Percentiles rank a stretch among this genome's conserved stretches.
phyloP scores from a whole-genome alignment of 1,139 yeast species.

The Torulaspora globosa region DNA sequence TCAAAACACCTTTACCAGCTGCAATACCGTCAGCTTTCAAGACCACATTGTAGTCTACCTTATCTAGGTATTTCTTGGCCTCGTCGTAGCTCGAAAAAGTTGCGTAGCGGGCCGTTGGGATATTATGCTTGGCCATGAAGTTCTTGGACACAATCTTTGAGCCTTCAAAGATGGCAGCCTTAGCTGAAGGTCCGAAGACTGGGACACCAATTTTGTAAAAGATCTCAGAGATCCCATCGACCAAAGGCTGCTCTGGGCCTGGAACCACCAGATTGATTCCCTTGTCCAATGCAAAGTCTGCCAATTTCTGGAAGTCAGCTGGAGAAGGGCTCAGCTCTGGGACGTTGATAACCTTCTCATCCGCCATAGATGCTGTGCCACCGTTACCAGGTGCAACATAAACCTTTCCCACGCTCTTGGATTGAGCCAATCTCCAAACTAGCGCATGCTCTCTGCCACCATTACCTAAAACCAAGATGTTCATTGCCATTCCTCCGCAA shows the following conservation, averaged over 20 bases:
- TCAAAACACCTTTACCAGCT: constrained; percentile 97
- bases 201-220: constrained; percentile 82
- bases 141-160: constrained; percentile 92
- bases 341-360: constrained; percentile 63
- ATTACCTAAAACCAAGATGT: constrained; percentile 84
- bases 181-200: constrained; percentile 89
- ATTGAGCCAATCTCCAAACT: constrained; percentile 85
- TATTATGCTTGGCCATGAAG: constrained; percentile 85
- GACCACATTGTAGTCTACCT: constrained; percentile 72
- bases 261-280: constrained; percentile 77
- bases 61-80: constrained; percentile 66
- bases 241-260: constrained; percentile 99
- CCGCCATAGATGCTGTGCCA: constrained; percentile 58
- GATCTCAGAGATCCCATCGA: constrained; percentile 77
- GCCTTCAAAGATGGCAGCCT: constrained; percentile 95
- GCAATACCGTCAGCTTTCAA: constrained; percentile 98
- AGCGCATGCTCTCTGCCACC: constrained; percentile 99
- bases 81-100: constrained; percentile 72
- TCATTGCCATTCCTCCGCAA: constrained; percentile 40
- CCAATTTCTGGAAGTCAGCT: constrained; percentile 55
- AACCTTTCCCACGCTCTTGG: constrained; percentile 64
- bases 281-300: constrained; percentile 66
- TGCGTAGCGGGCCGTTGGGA: constrained; percentile 89
- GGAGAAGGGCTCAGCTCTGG: constrained; percentile 55
- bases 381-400: constrained; percentile 98